These are phyloP conservation scores for Baudoinia panamericana DNA, from an alignment of 495 filamentous ascomycete species.

Conservation along the genomic window DNA sequence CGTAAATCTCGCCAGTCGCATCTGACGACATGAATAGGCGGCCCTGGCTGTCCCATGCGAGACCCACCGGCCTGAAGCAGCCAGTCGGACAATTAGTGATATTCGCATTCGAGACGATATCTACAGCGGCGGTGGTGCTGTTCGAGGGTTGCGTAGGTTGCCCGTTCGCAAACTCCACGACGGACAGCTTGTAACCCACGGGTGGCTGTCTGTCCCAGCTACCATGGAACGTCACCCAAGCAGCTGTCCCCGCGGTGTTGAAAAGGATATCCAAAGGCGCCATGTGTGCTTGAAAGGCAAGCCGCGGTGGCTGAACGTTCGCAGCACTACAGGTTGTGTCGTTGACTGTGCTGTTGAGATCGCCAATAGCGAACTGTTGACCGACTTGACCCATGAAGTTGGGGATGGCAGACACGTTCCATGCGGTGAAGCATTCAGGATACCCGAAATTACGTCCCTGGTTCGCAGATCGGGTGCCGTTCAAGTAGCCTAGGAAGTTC, in stretches of 20 bases:
- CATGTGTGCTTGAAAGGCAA: slow-evolving; percentile 30
- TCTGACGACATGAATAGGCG: slow-evolving; percentile 39
- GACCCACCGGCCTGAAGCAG: slow-evolving; percentile 40
- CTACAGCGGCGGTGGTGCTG: slow-evolving; percentile 32
- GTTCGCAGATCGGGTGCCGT: slow-evolving; percentile 29
- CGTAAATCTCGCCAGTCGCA: slow-evolving; percentile 37
- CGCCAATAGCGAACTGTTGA: slow-evolving; percentile 37
- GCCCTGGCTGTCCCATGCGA: slow-evolving; percentile 36
- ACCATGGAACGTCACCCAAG: slow-evolving; percentile 33
- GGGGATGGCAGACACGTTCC: slow-evolving; percentile 40
- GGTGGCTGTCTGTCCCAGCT: slow-evolving; percentile 22
- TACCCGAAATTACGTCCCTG: slow-evolving; percentile 53
- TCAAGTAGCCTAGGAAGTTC: slow-evolving; percentile 54
- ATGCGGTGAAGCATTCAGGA: slow-evolving; percentile 53
- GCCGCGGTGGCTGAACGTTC: slow-evolving; percentile 19
- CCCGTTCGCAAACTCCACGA: slow-evolving; percentile 35
- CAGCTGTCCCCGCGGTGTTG: slow-evolving; percentile 26
- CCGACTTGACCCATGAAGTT: slow-evolving; percentile 33
- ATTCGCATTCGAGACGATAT: slow-evolving; percentile 37
- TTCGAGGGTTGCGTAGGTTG: slow-evolving; percentile 31
- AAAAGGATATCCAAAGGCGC: slow-evolving; percentile 32
- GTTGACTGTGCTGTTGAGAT: slow-evolving; percentile 26
- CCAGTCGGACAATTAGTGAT: slow-evolving; percentile 25
- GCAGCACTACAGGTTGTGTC: slow-evolving; percentile 23
- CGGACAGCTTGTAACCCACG: slow-evolving; percentile 34